Evolutionary conservation across 2,329 filamentous ascomycete genomes (phyloP).

Genomic region (Hymenotorrendiella dingleyae): DNA sequence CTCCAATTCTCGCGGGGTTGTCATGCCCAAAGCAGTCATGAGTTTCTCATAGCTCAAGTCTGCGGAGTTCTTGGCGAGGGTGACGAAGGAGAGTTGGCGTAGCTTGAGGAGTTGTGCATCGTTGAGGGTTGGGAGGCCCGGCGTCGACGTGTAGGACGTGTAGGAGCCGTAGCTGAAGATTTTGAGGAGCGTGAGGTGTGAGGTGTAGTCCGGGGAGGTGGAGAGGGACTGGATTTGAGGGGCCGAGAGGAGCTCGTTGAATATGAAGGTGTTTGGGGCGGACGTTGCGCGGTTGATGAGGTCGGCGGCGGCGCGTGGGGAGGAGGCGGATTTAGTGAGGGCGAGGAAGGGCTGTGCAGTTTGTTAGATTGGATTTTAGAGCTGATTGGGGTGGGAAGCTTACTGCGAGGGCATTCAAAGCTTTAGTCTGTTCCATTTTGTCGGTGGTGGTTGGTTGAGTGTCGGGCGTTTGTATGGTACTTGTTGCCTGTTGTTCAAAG

Average conservation of each 20-base stretch:
- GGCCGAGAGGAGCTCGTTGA: conserved; percentile 82
- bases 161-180: conserved; percentile 94
- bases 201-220: conserved; percentile 53
- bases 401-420: conserved; percentile 59
- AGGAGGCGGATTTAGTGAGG: conserved; percentile 78
- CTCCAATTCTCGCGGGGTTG: conserved; percentile 67
- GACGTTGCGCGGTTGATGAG: conserved; percentile 84
- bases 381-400: no score
- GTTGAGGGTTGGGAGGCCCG: conserved; percentile 62
- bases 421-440: conserved; percentile 68
- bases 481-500: no score
- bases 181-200: conserved; percentile 67
- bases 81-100: conserved; percentile 81
- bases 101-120: conserved; percentile 76
- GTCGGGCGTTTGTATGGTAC: no score
- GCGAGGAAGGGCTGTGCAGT: conserved; percentile 94
- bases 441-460: not conserved
- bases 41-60: conserved; percentile 71
- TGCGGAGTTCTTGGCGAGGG: conserved; percentile 62
- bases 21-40: conserved; percentile 59
- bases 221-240: conserved; percentile 71
- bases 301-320: conserved; percentile 77
- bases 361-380: no score
- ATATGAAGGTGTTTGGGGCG: conserved; percentile 84
- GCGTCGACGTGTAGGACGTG: conserved; percentile 56